These are phyloP conservation scores for Acanthamoeba royreba DNA, from an alignment of 208 protist genomes.

Conservation along the genomic window DNA sequence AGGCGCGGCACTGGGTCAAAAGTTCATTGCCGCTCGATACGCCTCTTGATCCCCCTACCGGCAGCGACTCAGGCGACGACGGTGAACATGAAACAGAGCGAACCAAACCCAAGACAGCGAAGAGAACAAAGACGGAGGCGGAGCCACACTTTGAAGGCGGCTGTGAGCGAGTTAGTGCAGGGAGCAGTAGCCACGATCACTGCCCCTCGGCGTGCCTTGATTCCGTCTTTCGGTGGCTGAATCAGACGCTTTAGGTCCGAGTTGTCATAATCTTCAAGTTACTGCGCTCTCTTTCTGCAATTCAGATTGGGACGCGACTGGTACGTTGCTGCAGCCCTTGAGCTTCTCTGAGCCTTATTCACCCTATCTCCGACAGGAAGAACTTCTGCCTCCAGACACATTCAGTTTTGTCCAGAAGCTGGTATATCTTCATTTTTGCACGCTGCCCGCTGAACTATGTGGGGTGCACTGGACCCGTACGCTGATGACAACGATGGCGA, in stretches of 20 bases:
- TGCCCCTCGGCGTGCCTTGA: not conserved
- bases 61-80: no score
- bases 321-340: no score
- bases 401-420: no score
- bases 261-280: no score
- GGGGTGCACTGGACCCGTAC: no score
- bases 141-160: not conserved
- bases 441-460: no score
- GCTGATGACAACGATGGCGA: not conserved
- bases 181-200: not conserved
- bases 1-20: not conserved
- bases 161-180: not conserved
- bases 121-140: not conserved
- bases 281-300: no score
- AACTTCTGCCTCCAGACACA: no score
- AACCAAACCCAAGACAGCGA: not conserved
- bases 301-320: no score
- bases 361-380: no score
- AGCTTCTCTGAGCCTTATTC: no score
- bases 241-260: not conserved
- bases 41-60: not conserved
- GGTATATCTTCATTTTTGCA: no score
- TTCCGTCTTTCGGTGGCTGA: not conserved
- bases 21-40: not conserved
- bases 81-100: not conserved